Conservation (phyloP, 768 basidiomycete species). For the Exidia glandulosa region DNA sequence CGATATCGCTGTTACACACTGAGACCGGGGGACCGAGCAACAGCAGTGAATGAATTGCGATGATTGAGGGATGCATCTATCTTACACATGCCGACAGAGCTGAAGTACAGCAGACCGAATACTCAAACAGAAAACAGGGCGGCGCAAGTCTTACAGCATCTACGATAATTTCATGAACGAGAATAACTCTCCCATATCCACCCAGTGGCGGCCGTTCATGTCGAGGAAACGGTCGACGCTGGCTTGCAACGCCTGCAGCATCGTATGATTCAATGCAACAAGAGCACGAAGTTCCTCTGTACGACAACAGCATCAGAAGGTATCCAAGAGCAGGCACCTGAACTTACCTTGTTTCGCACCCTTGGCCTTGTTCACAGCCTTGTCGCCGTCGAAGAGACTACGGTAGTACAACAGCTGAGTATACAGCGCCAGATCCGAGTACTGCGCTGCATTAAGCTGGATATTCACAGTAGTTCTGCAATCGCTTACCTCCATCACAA, state of each 20-base stretch:
- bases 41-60: no score
- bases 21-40: no score
- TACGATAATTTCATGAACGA: slow-evolving; percentile 58
- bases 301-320: not conserved
- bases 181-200: slow-evolving; percentile 71
- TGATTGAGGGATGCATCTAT: no score
- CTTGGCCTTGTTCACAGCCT: slow-evolving; percentile 40
- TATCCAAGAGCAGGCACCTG: not conserved
- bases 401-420: slow-evolving; percentile 81
- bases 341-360: slow-evolving; percentile 23
- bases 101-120: no score
- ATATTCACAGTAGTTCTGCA: no score
- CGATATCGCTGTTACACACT: no score
- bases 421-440: slow-evolving; percentile 75
- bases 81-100: no score
- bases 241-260: slow-evolving; percentile 40
- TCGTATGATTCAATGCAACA: slow-evolving; percentile 33
- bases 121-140: no score
- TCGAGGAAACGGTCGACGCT: slow-evolving; percentile 75
- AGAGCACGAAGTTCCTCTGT: slow-evolving; percentile 49
- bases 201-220: slow-evolving; percentile 82
- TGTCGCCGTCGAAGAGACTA: slow-evolving; percentile 65
- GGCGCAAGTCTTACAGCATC: no score
- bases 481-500: slow-evolving; percentile 74
- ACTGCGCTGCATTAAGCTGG: no score